Evolutionary conservation across 2,329 filamentous ascomycete species (phyloP), one percentile per base, ranked within the genome.

Genomic region (Fusarium sp.): DNA sequence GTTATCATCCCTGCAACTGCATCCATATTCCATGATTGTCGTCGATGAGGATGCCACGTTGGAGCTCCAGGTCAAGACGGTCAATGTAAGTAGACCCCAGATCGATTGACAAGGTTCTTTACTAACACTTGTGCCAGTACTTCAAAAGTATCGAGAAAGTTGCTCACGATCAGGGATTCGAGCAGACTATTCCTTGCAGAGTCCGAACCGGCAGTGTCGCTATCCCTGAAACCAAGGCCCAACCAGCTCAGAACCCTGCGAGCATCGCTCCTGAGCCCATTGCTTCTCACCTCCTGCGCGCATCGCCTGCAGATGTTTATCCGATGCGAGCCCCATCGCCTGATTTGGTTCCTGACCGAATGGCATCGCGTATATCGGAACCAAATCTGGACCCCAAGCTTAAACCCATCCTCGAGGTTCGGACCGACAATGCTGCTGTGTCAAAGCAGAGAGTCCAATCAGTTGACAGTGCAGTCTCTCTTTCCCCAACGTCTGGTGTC

Each of bases 1-100:
- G 1, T 82, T 95, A 7, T 94, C 91, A 9, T 87, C 86, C 50
- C 80, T 96, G 37, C 92, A 96, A 73, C 79, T 94, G 61, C 92
- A 95, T 74, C 88, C 87, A 4, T 89, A 93, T 69, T 88, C 91
- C 49, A 87, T 95, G 81, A 87, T 95, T 65, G 90, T 94, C 9
- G 90, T 90, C 41, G 92, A 96, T 69, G 90, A 94, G 69, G 91
- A 94, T 71, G 88, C 88, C 14, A 91, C 88, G 2, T 78, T 89
- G 13, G 88, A 91, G 73, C 78, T 91, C 47, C 87, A 88, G 72
- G 88, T 91, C 60, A 91, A 91, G 79, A 91, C 88, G 0, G 88
- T 91, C 69, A 85, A 83, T 78, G 83, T 82, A 73, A 68, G 73
- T 31, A 43, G 7, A 1, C 0, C 19, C 23, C 8, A 17, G 7